phyloP scores from a whole-genome alignment of 805 yeast species.

The Candida michaelii region DNA sequence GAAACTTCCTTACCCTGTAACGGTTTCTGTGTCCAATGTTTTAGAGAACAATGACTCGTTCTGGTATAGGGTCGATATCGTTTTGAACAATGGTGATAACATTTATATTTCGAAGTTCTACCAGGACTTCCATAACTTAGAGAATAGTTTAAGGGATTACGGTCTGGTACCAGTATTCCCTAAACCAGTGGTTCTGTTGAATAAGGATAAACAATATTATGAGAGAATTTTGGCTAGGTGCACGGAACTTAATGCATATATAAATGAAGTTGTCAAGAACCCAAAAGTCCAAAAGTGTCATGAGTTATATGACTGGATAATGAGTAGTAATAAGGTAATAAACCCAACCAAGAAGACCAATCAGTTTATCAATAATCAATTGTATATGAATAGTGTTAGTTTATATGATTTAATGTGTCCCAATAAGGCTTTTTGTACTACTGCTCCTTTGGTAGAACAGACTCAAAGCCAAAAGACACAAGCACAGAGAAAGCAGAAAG shows the following conservation, averaged over 20 bases:
- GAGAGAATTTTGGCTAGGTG: constrained; percentile 21
- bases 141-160: constrained; percentile 18
- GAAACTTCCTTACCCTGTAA: constrained; percentile 13
- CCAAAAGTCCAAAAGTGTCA: constrained; percentile 26
- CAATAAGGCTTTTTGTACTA: constrained; percentile 19
- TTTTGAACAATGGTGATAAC: constrained; percentile 18
- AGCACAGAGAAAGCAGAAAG: not conserved
- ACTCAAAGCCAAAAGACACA: constrained; percentile 11
- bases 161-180: constrained; percentile 23
- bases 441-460: constrained; percentile 27
- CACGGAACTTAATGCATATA: constrained; percentile 26
- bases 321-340: constrained; percentile 3
- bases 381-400: constrained; percentile 22
- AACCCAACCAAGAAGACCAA: constrained; percentile 16
- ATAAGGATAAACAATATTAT: constrained; percentile 16
- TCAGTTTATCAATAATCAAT: constrained; percentile 20
- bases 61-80: constrained; percentile 37
- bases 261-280: constrained; percentile 20
- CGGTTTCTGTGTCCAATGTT: constrained; percentile 25
- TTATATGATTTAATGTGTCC: constrained; percentile 15
- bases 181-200: constrained; percentile 21
- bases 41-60: constrained; percentile 24
- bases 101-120: constrained; percentile 31
- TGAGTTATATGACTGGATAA: constrained; percentile 19
- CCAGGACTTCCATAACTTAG: constrained; percentile 39